A percentile compares a stretch with the other conserved stretches of the same genome.
Evolutionary conservation across 495 filamentous ascomycete genomes (phyloP).

Genomic region (Aspergillus hancockii): DNA sequence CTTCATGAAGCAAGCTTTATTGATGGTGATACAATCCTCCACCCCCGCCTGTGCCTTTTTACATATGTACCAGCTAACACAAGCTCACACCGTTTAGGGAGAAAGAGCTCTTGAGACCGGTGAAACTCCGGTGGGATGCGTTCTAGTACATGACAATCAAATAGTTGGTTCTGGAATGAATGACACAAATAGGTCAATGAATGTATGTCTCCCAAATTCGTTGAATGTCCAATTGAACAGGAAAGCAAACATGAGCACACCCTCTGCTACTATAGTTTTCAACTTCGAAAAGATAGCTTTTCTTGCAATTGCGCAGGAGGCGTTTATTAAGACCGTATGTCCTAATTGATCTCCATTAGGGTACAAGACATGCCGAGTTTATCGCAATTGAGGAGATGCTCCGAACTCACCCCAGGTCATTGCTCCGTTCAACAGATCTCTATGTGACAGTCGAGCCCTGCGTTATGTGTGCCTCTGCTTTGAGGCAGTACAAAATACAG

Average conservation of each 20-base stretch:
- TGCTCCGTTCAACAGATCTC: constrained; percentile 71
- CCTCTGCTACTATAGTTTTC: background rate
- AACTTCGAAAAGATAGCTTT: background rate
- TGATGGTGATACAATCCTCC: constrained; percentile 53
- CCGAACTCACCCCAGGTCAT: constrained; percentile 51
- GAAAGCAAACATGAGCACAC: background rate
- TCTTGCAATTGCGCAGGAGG: background rate
- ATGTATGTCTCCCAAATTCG: constrained; percentile 44
- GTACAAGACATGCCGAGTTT: constrained; percentile 93
- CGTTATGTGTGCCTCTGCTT: constrained; percentile 94
- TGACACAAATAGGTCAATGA: constrained; percentile 85
- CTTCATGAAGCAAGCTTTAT: constrained; percentile 71
- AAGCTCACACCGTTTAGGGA: constrained; percentile 52
- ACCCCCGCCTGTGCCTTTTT: background rate
- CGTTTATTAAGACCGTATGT: background rate
- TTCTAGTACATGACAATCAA: constrained; percentile 72
- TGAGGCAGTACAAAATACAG: constrained; percentile 79
- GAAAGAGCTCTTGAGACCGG: constrained; percentile 75
- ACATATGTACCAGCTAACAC: background rate
- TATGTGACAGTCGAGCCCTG: constrained; percentile 98
- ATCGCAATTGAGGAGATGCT: constrained; percentile 73
- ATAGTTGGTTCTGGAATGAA: constrained; percentile 92
- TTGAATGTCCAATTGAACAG: background rate
- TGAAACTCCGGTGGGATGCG: constrained; percentile 96
- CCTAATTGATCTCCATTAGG: constrained; percentile 47